Percentiles rank a stretch among this genome's conserved stretches.
phyloP scores from a whole-genome alignment of 305 asterid species.

The Fraxinus xanthoxyloides region DNA sequence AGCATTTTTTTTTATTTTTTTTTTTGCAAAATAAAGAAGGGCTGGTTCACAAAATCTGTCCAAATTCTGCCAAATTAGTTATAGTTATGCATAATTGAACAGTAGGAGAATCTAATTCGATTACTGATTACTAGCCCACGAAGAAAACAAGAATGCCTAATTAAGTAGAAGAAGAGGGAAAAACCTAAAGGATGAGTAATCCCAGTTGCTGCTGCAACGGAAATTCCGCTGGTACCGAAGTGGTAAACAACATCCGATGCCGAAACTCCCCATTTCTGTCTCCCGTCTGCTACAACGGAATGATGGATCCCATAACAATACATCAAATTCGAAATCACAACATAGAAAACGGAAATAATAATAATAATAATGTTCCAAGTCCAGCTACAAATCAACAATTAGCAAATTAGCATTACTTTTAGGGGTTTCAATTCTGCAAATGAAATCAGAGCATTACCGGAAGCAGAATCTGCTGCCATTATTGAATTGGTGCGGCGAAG shows the following conservation, averaged over 20 bases:
- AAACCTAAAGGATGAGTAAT: conserved; percentile 92
- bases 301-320: conserved; percentile 31
- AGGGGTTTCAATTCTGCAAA: neutral
- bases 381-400: neutral
- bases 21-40: neutral
- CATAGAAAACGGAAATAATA: neutral
- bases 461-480: conserved; percentile 47
- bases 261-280: conserved; percentile 52
- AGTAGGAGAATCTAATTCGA: neutral
- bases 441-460: conserved; percentile 31
- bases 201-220: conserved; percentile 91
- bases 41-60: neutral
- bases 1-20: neutral
- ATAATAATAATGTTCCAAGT: neutral
- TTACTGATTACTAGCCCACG: neutral
- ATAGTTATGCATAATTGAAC: neutral
- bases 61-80: neutral
- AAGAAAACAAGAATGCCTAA: neutral
- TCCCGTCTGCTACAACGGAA: conserved; percentile 15
- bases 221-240: conserved; percentile 82
- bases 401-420: neutral
- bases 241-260: conserved; percentile 57
- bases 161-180: neutral
- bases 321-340: conserved; percentile 22
- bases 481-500: conserved; percentile 8